Evolutionary conservation across 2,329 filamentous ascomycete species (phyloP), one percentile per base, ranked within the genome.

Genomic region (Stachybotrys elegans): DNA sequence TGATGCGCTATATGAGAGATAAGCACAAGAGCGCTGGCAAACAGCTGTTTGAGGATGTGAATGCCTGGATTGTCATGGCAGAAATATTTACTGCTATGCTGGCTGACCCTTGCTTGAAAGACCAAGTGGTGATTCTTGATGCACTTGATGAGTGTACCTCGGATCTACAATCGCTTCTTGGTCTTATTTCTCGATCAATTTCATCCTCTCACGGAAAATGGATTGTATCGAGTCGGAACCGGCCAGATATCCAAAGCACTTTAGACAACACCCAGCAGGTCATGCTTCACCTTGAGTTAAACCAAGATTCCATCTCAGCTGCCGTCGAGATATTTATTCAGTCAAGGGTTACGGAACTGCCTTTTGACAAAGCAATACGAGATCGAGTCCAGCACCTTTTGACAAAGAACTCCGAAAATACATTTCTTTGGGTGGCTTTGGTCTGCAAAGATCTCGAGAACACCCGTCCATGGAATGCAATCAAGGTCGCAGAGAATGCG

Each of bases 201-300:
- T 9, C 9, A 29, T 35, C 12, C 9, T 35, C 32, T 14, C 43
- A 45, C 2, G 51, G 63, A 2, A 75, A 70, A 48, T 73, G 68
- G 63, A 46, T 75, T n/a, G 46, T 70, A 0, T 68, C 68, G 0
- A 75, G 72, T 42, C 71, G 72, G 3, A 71, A 72, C 21, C 56
- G 48, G 54, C 51, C 45, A 0, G 48, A 53, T 1, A 71, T 74
- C 40, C 54, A 68, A 46, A 46, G 57, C 37, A 6, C 37, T 4
- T 53, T 69, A 5, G 44, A 23, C 3, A 31, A 5, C 3, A 43
- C 40, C 0, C 27, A 35, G 2, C 29, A 59, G 6, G 57, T 49
- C 1, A 59, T 38, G n/a, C 51, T 73, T 0, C 50, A 48, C 25
- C 58, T 71, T 4, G 64, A 73, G 47, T 48, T 70, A 0, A 70